Evolutionary conservation across 2,329 filamentous ascomycete genomes (phyloP).

Genomic region (Ophiostoma novo-ulmi): DNA sequence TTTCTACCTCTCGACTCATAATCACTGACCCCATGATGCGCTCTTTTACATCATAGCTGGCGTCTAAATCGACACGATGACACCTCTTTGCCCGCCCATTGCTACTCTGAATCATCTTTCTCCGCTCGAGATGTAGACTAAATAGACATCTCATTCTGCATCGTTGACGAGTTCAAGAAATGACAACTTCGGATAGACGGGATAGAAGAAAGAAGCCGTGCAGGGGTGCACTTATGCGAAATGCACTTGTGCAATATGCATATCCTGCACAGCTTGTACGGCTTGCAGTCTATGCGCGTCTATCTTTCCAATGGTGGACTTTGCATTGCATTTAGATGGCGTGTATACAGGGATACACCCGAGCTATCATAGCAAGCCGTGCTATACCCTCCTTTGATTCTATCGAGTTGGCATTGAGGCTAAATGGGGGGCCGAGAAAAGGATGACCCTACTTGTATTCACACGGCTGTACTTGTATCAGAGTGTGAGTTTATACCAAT

Average conservation of each 20-base stretch:
- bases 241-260: not conserved
- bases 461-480: not conserved
- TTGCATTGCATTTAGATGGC: not conserved
- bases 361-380: not conserved
- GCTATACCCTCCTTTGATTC: not conserved
- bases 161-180: not conserved
- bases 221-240: not conserved
- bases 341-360: not conserved
- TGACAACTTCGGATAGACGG: not conserved
- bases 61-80: slow-evolving; percentile 9
- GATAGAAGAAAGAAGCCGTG: not conserved
- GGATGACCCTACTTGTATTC: not conserved
- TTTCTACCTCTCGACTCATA: too few species aligned
- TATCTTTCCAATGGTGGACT: not conserved
- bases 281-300: not conserved
- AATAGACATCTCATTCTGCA: not conserved
- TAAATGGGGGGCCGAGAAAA: not conserved
- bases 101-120: not conserved
- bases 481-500: not conserved
- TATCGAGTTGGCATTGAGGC: not conserved
- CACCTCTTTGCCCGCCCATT: not conserved
- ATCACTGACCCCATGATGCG: not conserved
- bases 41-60: not conserved
- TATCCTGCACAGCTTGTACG: not conserved
- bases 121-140: not conserved